Evolutionary conservation across 495 filamentous ascomycete species (phyloP).

Genomic region (Aspergillus haitiensis): DNA sequence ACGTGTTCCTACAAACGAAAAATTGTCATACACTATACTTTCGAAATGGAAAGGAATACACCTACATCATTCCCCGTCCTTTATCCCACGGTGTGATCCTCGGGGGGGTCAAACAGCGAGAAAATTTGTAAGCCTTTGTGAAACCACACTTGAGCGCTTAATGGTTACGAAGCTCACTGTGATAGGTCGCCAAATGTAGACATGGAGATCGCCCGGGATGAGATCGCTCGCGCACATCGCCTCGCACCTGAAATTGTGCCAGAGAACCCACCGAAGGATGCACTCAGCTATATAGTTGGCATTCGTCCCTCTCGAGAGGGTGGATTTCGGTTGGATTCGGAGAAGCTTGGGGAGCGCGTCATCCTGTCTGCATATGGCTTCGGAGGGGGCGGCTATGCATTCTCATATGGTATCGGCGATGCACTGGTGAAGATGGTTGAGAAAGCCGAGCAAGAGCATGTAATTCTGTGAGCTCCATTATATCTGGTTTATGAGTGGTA

Average conservation of each 20-base stretch:
- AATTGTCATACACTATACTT: constrained; percentile 40
- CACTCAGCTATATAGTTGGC: constrained; percentile 41
- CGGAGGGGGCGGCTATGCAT: constrained; percentile 47
- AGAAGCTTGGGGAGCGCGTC: constrained; percentile 28
- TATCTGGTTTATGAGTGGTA: too few species aligned
- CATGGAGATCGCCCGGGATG: constrained; percentile 41
- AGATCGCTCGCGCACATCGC: constrained; percentile 43
- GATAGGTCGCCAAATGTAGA: constrained; percentile 39
- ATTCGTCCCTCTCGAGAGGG: constrained; percentile 43
- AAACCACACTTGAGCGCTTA: too few species aligned
- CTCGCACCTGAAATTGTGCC: constrained; percentile 45
- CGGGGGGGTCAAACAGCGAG: constrained; percentile 48
- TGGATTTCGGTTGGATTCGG: constrained; percentile 43
- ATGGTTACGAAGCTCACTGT: not conserved
- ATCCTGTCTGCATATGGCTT: constrained; percentile 47
- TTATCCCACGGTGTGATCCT: constrained; percentile 44
- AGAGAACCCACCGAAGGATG: constrained; percentile 31
- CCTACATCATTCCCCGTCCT: constrained; percentile 52
- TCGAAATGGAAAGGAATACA: constrained; percentile 49
- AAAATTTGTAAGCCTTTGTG: constrained; percentile 34
- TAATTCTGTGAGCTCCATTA: constrained; percentile 23
- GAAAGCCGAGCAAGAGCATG: constrained; percentile 34
- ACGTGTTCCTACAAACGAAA: constrained; percentile 40
- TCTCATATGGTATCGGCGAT: constrained; percentile 46
- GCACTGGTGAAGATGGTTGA: constrained; percentile 44